Conservation (phyloP, 202 grass and related monocot species). For the Alloteropsis angusta region DNA sequence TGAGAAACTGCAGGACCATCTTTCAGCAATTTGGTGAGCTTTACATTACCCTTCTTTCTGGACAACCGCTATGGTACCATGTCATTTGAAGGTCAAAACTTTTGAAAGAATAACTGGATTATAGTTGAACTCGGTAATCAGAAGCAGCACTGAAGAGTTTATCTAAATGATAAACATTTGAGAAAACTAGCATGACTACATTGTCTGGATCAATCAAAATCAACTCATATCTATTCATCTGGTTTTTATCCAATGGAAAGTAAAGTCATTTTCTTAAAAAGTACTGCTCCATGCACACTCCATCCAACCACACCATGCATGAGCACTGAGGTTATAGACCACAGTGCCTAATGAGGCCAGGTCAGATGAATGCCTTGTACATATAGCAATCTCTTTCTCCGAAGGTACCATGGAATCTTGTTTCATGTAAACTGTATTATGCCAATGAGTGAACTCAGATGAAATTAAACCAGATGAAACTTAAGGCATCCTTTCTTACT, state of each 20-base stretch:
- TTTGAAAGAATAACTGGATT: neutral
- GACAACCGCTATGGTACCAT: neutral
- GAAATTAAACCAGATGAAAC: too few relatives aligned
- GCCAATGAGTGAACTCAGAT: too few relatives aligned
- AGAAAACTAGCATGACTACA: neutral
- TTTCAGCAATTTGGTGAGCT: conserved; percentile 93
- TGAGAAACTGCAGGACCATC: conserved; percentile 86
- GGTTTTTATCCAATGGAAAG: neutral
- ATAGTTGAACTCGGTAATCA: neutral
- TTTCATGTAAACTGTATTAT: too few relatives aligned
- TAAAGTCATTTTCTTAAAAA: too few relatives aligned
- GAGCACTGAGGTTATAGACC: too few relatives aligned
- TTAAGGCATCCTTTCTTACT: too few relatives aligned
- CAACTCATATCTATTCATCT: neutral
- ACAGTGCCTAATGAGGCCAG: too few relatives aligned
- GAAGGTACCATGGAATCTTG: too few relatives aligned
- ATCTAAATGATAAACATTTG: neutral
- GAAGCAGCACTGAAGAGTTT: neutral
- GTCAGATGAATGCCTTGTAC: too few relatives aligned
- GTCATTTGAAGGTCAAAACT: neutral
- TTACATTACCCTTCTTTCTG: neutral
- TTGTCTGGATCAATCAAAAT: neutral
- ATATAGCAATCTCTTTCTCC: too few relatives aligned
- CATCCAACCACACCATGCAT: too few relatives aligned
- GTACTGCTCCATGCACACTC: too few relatives aligned